These are phyloP conservation scores for Monosporascus sp. DNA, from an alignment of 2,329 filamentous ascomycete species.

Conservation along the genomic window DNA sequence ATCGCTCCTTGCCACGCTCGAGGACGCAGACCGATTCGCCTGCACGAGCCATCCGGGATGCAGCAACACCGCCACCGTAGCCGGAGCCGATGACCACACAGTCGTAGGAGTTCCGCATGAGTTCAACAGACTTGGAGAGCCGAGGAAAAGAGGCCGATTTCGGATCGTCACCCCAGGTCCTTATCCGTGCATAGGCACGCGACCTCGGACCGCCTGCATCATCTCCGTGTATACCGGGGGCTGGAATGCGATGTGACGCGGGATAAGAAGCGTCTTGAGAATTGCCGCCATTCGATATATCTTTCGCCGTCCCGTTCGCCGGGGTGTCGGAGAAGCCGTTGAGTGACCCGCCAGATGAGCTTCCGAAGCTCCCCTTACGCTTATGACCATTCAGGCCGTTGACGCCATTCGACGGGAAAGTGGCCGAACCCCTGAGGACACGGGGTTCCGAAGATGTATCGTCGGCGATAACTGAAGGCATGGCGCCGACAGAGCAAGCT, in stretches of 20 bases:
- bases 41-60: slow-evolving; percentile 57
- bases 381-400: background rate
- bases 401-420: background rate
- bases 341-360: background rate
- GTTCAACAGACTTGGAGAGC: slow-evolving; percentile 51
- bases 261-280: slow-evolving; percentile 5
- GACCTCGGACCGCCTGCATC: slow-evolving; percentile 29
- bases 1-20: slow-evolving; percentile 59
- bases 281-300: background rate
- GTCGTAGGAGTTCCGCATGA: slow-evolving; percentile 56
- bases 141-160: slow-evolving; percentile 38
- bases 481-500: background rate
- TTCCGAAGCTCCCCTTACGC: background rate
- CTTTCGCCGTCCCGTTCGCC: background rate
- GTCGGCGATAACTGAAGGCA: background rate
- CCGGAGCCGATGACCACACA: slow-evolving; percentile 64
- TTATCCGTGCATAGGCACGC: slow-evolving; percentile 24
- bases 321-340: background rate
- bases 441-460: background rate
- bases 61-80: slow-evolving; percentile 63
- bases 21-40: slow-evolving; percentile 58
- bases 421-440: background rate
- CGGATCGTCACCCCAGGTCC: slow-evolving; percentile 24
- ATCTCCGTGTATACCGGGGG: slow-evolving; percentile 26
- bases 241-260: slow-evolving; percentile 21